Evolutionary conservation across 1,139 yeast species (phyloP), one percentile per base, ranked within the genome.

Genomic region (Magnusiomyces suaveolens): DNA sequence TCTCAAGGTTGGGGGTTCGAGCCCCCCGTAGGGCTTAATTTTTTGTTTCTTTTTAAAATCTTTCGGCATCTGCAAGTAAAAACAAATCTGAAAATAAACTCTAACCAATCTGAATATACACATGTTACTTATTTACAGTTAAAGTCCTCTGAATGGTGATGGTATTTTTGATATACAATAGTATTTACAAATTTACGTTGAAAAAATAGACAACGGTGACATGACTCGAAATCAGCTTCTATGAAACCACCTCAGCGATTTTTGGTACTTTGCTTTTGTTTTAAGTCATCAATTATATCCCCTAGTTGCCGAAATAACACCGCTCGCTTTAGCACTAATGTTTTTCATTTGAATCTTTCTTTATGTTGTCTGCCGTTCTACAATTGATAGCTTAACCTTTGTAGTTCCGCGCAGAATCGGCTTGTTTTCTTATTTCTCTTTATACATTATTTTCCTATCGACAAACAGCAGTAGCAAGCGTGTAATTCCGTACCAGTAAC

Each of bases 381-480:
- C 81, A 70, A 83, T 86, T 63, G 82, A 83, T 53, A 88, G 84
- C 78, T 87, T 88, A 63, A 89, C 95, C 65, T 74, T 74, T 64
- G 83, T 70, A 43, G 87, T 86, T 68, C 96, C 96, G 65, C 78
- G 80, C 81, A 87, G 79, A 71, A 85, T 79, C 66, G 78, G 79
- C 75, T 84, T 86, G 59, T 78, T 74, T 50, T 77, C 74, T 68
- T 83, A 87, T 69, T 87, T 88, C 59, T 87, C 95, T 63, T 81
- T 83, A 70, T 79, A 87, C 79, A 89, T 87, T 69, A 76, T 78
- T 75, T 84, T 84, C 63, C 72, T 72, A 63, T 80, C 79, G 53
- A 81, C 82, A 57, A 86, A 70, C 38, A 83, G 80, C 21, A 97
- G 98, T 66, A 92, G 75, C 58, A 88, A 74, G 57, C 85, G 90